phyloP scores from a whole-genome alignment of 2,329 filamentous ascomycete genomes.

The Hymenoscyphus occultus region DNA sequence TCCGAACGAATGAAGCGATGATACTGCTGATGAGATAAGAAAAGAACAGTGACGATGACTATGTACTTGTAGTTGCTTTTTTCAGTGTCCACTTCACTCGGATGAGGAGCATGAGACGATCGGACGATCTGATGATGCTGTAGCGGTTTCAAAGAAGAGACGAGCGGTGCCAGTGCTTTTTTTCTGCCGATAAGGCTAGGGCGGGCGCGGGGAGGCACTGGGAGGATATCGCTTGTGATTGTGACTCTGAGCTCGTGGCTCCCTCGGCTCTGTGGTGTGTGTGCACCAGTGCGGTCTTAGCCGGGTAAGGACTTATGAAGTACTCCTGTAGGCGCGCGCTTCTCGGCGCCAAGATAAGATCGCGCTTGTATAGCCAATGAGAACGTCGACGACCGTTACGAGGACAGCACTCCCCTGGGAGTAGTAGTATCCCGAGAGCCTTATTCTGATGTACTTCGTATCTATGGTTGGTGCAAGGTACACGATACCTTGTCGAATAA shows the following conservation, averaged over 20 bases:
- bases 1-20: not conserved
- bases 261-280: not conserved
- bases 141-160: conserved; percentile 15
- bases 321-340: no score
- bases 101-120: conserved; percentile 1
- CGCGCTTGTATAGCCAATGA: no score
- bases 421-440: no score
- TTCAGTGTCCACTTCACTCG: conserved; percentile 1
- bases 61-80: not conserved
- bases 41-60: not conserved
- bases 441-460: no score
- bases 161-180: not conserved
- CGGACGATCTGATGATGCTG: conserved; percentile 2
- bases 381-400: no score
- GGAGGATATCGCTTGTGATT: conserved; percentile 15
- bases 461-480: no score
- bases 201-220: not conserved
- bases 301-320: no score
- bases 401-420: no score
- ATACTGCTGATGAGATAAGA: not conserved
- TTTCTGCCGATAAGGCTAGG: not conserved
- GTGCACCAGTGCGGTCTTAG: no score
- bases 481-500: no score
- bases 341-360: no score
- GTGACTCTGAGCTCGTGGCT: not conserved